phyloP scores from a whole-genome alignment of 768 basidiomycete species.

The Lactarius deliciosus region DNA sequence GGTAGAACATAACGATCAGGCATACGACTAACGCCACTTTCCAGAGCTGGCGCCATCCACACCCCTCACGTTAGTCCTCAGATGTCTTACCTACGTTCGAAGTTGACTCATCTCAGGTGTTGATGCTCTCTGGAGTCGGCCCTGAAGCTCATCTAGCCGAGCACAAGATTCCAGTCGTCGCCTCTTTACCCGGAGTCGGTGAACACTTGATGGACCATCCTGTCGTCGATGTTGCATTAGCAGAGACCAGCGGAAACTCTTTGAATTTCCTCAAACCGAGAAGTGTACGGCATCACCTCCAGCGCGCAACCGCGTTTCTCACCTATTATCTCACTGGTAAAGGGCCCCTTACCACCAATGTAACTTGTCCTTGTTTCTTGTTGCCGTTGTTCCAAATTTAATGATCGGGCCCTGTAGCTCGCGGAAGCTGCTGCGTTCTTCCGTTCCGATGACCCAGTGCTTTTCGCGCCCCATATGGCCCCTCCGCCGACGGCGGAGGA shows the following conservation, averaged over 20 bases:
- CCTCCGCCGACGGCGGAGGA: conserved; percentile 31
- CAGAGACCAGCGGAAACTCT: conserved; percentile 49
- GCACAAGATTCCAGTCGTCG: conserved; percentile 53
- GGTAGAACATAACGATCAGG: background rate
- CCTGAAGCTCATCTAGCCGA: conserved; percentile 55
- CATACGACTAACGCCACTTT: background rate
- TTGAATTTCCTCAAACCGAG: conserved; percentile 40
- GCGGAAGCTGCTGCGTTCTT: conserved; percentile 54
- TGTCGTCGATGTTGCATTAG: conserved; percentile 50
- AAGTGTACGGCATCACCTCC: conserved; percentile 3
- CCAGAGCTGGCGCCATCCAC: conserved; percentile 61
- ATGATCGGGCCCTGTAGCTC: conserved; percentile 31
- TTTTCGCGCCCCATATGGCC: conserved; percentile 40
- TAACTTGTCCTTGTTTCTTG: conserved; percentile 32
- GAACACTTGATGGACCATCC: conserved; percentile 70
- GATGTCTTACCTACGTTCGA: background rate
- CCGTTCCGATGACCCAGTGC: conserved; percentile 46
- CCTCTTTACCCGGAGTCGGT: conserved; percentile 74
- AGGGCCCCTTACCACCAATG: conserved; percentile 57
- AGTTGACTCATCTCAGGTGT: conserved; percentile 41
- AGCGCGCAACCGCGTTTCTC: conserved; percentile 32
- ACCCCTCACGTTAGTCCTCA: conserved; percentile 49
- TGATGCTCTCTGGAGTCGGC: conserved; percentile 77
- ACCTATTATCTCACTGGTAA: conserved; percentile 47
- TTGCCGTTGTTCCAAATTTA: background rate